Conservation (phyloP, 495 filamentous ascomycete species). For the Lophium mytilinum region DNA sequence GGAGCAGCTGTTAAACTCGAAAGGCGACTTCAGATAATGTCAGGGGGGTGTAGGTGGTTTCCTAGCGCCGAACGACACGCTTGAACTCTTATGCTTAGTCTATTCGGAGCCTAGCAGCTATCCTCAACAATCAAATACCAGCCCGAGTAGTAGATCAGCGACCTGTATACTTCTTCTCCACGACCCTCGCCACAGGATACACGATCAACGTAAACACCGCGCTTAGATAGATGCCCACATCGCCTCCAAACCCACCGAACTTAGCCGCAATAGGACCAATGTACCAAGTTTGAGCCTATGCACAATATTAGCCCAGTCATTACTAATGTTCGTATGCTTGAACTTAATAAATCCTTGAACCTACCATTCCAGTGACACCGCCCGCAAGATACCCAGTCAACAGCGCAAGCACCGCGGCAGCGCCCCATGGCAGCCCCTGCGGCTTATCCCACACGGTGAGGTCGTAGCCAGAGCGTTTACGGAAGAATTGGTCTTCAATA, state of each 20-base stretch:
- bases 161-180: slow-evolving; percentile 1
- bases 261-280: slow-evolving; percentile 8
- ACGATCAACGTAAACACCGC: background rate
- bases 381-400: slow-evolving; percentile 3
- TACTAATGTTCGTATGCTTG: no score
- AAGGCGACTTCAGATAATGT: no score
- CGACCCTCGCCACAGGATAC: background rate
- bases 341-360: no score
- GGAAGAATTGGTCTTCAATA: slow-evolving; percentile 6
- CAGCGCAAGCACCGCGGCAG: slow-evolving; percentile 1
- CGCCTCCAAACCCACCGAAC: slow-evolving; percentile 7
- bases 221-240: slow-evolving; percentile 3
- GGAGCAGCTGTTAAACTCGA: no score
- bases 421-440: background rate
- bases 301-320: no score
- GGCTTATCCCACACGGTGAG: slow-evolving; percentile 1
- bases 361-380: slow-evolving; percentile 3
- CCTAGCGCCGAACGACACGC: no score
- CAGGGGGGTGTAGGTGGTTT: no score
- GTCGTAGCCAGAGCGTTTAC: slow-evolving; percentile 1
- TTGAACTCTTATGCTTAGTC: no score
- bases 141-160: background rate
- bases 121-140: no score
- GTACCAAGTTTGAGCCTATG: slow-evolving; percentile 4
- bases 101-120: no score